Conservation (phyloP, 129 eudicot species). For the Arctium minus region DNA sequence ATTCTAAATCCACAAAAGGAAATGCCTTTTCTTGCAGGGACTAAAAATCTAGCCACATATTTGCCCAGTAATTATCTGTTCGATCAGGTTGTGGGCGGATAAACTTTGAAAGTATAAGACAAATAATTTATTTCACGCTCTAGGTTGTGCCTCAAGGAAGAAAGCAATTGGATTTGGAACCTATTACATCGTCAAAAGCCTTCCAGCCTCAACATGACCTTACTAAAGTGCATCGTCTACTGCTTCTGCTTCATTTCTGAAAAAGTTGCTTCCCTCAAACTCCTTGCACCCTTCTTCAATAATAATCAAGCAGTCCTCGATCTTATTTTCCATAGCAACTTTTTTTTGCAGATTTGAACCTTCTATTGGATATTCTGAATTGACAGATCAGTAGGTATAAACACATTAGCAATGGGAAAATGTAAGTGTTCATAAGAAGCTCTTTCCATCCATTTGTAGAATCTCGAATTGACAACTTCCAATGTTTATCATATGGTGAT, state of each 20-base stretch:
- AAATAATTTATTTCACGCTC: slow-evolving; percentile 88
- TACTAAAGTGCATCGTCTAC: slow-evolving; percentile 70
- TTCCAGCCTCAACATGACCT: slow-evolving; percentile 98
- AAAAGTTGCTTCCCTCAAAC: slow-evolving; percentile 34
- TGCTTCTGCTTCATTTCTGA: slow-evolving; percentile 60
- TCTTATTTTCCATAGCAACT: slow-evolving; percentile 56
- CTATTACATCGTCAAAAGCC: slow-evolving; percentile 83
- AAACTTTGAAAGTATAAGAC: slow-evolving; percentile 88
- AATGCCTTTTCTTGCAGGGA: slow-evolving; percentile 89
- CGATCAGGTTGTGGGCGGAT: slow-evolving; percentile 73
- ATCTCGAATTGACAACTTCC: no score
- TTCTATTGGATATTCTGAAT: slow-evolving; percentile 47
- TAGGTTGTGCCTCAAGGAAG: slow-evolving; percentile 64
- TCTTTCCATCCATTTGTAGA: slow-evolving; percentile 75
- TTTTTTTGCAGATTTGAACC: no score
- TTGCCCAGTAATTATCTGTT: slow-evolving; percentile 89
- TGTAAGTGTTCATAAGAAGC: slow-evolving; percentile 67
- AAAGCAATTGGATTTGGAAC: slow-evolving; percentile 87
- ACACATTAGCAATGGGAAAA: slow-evolving; percentile 70
- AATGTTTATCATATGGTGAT: no score
- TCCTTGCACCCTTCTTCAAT: slow-evolving; percentile 82
- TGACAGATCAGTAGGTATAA: slow-evolving; percentile 88
- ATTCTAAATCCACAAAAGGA: slow-evolving; percentile 84
- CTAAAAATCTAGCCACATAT: slow-evolving; percentile 86
- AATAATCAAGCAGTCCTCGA: slow-evolving; percentile 64